These are phyloP conservation scores for Tremella fuciformis DNA, from an alignment of 768 basidiomycete genomes.

Conservation along the genomic window DNA sequence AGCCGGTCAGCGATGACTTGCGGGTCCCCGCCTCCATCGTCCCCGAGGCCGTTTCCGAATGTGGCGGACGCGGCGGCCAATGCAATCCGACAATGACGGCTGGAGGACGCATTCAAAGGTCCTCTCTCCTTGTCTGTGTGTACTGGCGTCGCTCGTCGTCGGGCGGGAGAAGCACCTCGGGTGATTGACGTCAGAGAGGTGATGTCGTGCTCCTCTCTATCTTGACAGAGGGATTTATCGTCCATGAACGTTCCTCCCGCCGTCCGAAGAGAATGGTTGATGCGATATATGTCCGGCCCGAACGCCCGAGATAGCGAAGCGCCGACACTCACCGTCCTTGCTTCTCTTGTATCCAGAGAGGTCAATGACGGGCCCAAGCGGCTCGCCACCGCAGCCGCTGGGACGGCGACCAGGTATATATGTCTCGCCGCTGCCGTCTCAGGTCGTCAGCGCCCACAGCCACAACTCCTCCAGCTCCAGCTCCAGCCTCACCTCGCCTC, in stretches of 20 bases:
- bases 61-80: constrained; percentile 2
- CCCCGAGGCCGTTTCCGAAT: background rate
- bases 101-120: background rate
- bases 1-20: background rate
- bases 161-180: background rate
- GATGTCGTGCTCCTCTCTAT: too few relatives aligned
- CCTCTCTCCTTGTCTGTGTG: constrained; percentile 3
- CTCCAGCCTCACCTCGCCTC: background rate
- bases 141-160: background rate
- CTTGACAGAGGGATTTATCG: too few relatives aligned
- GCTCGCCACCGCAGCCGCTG: background rate
- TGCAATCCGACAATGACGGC: background rate
- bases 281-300: too few relatives aligned
- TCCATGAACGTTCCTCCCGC: too few relatives aligned
- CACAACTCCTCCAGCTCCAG: background rate
- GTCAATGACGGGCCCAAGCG: background rate
- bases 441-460: background rate
- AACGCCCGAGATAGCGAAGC: too few relatives aligned
- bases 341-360: background rate
- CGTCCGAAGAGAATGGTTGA: too few relatives aligned
- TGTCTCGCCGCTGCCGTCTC: background rate
- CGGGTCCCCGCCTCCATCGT: too few relatives aligned
- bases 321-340: background rate
- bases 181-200: too few relatives aligned
- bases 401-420: background rate